Evolutionary conservation across 1,284 basidiomycete species (phyloP).

Genomic region (Rhodotorula sp.): DNA sequence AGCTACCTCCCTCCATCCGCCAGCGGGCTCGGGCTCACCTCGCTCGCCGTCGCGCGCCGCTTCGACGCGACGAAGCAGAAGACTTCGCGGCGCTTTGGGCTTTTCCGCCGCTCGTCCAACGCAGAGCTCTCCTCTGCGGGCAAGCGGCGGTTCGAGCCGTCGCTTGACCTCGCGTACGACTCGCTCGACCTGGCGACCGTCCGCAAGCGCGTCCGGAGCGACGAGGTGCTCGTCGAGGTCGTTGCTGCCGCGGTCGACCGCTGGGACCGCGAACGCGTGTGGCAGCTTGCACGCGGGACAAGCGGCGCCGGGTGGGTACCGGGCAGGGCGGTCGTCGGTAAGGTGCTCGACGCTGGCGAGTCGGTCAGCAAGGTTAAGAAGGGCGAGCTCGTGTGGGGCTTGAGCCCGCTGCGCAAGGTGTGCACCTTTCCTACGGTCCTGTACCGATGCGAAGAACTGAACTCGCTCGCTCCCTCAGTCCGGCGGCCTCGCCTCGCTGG

Average conservation of each 20-base stretch:
- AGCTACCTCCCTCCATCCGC: constrained; percentile 3
- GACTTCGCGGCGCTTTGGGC: constrained; percentile 23
- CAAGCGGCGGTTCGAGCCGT: constrained; percentile 15
- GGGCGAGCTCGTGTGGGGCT: constrained; percentile 54
- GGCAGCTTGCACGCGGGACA: constrained; percentile 35
- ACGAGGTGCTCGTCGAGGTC: constrained; percentile 52
- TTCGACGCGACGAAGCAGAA: constrained; percentile 22
- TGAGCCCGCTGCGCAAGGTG: constrained; percentile 50
- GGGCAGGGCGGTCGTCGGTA: constrained; percentile 53
- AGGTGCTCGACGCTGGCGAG: constrained; percentile 51
- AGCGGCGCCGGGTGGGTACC: constrained; percentile 52
- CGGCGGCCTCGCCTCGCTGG: constrained; percentile 52
- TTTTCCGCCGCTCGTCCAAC: constrained; percentile 19
- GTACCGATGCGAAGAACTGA: background rate
- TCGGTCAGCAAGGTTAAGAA: constrained; percentile 44
- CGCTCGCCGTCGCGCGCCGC: constrained; percentile 28
- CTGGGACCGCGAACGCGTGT: constrained; percentile 49
- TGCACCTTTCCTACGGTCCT: background rate
- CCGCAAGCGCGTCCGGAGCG: constrained; percentile 50
- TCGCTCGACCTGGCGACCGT: constrained; percentile 10
- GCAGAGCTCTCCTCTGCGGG: constrained; percentile 9
- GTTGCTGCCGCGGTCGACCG: constrained; percentile 53
- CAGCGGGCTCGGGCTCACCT: background rate
- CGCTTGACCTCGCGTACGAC: constrained; percentile 28
- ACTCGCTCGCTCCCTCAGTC: constrained; percentile 39